Percentiles rank a stretch among this genome's conserved stretches.
Evolutionary conservation across 768 basidiomycete species (phyloP).

Genomic region (Kwoniella sp.): DNA sequence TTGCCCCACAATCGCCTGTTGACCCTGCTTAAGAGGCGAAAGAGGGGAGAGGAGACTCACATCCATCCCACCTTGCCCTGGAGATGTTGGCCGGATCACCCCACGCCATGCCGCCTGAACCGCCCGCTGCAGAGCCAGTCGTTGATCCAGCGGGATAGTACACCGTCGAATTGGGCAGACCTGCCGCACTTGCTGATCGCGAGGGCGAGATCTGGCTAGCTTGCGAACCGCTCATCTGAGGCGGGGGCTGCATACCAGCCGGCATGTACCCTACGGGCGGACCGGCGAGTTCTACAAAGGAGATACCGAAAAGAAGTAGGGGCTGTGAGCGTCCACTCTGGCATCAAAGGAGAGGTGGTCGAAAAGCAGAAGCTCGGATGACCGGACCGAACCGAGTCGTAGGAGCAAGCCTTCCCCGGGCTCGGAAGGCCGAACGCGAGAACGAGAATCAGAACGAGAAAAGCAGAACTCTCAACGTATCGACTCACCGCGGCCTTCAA

Average conservation of each 20-base stretch:
- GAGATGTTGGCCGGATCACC: slow-evolving; percentile 27
- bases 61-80: slow-evolving; percentile 46
- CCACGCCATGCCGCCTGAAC: slow-evolving; percentile 29
- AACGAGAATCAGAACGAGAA: too few species aligned
- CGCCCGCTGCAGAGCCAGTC: neutral
- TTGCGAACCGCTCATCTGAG: slow-evolving; percentile 13
- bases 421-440: neutral
- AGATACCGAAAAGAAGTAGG: neutral
- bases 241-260: slow-evolving; percentile 41
- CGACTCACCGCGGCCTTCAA: slow-evolving; percentile 49
- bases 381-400: neutral
- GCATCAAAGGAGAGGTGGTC: slow-evolving; percentile 8
- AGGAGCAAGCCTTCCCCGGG: neutral
- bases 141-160: slow-evolving; percentile 14
- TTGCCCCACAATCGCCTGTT: too few species aligned
- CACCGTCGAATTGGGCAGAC: slow-evolving; percentile 12
- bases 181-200: slow-evolving; percentile 12
- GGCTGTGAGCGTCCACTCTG: neutral
- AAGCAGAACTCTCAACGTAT: neutral
- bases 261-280: slow-evolving; percentile 47
- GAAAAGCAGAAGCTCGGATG: neutral
- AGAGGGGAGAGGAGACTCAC: slow-evolving; percentile 29
- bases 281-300: slow-evolving; percentile 44
- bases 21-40: too few species aligned
- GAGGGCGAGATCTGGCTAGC: slow-evolving; percentile 13